Conservation (phyloP, 1,284 basidiomycete genomes). For the Cryptococcus neoformans region DNA sequence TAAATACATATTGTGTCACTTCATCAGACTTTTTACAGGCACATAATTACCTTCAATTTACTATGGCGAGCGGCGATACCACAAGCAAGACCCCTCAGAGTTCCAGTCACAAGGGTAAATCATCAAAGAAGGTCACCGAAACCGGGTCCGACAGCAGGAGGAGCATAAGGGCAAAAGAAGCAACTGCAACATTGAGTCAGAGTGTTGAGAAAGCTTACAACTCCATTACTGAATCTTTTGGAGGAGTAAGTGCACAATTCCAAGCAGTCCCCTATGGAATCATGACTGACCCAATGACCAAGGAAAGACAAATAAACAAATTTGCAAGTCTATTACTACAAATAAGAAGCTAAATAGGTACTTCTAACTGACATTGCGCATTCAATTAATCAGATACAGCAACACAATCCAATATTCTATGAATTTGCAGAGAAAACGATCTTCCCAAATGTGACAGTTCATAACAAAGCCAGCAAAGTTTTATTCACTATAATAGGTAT, state of each 20-base stretch:
- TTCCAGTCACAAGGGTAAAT: too few species aligned
- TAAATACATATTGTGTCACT: too few species aligned
- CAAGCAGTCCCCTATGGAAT: too few species aligned
- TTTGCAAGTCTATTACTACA: constrained; percentile 11
- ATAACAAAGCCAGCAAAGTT: constrained; percentile 28
- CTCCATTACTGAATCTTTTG: constrained; percentile 22
- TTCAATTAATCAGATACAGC: constrained; percentile 15
- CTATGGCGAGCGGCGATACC: too few species aligned
- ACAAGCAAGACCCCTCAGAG: too few species aligned
- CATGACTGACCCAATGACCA: too few species aligned
- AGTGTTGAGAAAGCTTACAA: constrained; percentile 18
- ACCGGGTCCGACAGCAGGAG: background rate
- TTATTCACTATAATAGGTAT: constrained; percentile 21
- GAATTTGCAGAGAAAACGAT: constrained; percentile 26
- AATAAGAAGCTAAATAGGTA: too few species aligned
- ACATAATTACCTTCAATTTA: too few species aligned
- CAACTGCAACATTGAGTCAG: constrained; percentile 16
- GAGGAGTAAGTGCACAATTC: constrained; percentile 23
- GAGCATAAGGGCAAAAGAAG: constrained; percentile 8
- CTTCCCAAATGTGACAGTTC: constrained; percentile 11
- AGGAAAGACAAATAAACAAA: constrained; percentile 12
- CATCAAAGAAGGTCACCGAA: background rate
- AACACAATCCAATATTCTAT: constrained; percentile 29
- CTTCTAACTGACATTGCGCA: background rate
- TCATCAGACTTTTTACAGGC: too few species aligned